Evolutionary conservation across 2,329 filamentous ascomycete genomes (phyloP).

Genomic region (Coniosporium tulheliwenetii): DNA sequence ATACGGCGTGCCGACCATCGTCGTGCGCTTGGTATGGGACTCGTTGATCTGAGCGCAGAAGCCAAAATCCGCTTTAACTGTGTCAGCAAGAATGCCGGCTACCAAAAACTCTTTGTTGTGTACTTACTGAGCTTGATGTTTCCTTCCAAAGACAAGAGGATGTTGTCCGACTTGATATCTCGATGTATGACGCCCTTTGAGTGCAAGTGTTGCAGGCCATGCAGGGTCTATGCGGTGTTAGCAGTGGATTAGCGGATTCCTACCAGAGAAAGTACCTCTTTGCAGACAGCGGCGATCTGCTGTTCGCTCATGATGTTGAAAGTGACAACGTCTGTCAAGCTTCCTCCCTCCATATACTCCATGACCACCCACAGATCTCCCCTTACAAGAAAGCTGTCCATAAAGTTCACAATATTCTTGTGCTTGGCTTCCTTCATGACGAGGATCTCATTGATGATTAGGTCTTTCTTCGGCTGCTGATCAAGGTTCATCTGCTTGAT

Average conservation of each 20-base stretch:
- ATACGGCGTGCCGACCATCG: conserved; percentile 97
- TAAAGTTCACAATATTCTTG: conserved; percentile 98
- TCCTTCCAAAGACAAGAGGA: conserved; percentile 80
- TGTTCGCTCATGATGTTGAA: conserved; percentile 99
- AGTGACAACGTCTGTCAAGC: conserved; percentile 92
- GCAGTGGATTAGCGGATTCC: neutral
- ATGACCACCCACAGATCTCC: conserved; percentile 97
- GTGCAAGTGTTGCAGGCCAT: conserved; percentile 85
- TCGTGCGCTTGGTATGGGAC: conserved; percentile 89
- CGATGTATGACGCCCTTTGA: conserved; percentile 97
- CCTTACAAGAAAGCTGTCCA: conserved; percentile 83
- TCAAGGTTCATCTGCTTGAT: conserved; percentile 99
- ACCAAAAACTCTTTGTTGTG: neutral
- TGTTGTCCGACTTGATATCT: conserved; percentile 98
- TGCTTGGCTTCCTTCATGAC: conserved; percentile 99
- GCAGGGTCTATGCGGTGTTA: conserved; percentile 44
- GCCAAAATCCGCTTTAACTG: conserved; percentile 68
- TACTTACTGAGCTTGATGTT: conserved; percentile 90
- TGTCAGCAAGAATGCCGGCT: conserved; percentile 4
- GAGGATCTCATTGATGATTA: conserved; percentile 97
- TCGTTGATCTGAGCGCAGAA: conserved; percentile 99
- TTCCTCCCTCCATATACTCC: conserved; percentile 99
- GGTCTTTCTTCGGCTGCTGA: conserved; percentile 95
- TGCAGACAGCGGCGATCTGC: conserved; percentile 89
- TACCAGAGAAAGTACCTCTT: conserved; percentile 43